Percentiles rank a stretch among this genome's conserved stretches.
phyloP scores from a whole-genome alignment of 2,329 filamentous ascomycete genomes.

The Cladosporium sp. region DNA sequence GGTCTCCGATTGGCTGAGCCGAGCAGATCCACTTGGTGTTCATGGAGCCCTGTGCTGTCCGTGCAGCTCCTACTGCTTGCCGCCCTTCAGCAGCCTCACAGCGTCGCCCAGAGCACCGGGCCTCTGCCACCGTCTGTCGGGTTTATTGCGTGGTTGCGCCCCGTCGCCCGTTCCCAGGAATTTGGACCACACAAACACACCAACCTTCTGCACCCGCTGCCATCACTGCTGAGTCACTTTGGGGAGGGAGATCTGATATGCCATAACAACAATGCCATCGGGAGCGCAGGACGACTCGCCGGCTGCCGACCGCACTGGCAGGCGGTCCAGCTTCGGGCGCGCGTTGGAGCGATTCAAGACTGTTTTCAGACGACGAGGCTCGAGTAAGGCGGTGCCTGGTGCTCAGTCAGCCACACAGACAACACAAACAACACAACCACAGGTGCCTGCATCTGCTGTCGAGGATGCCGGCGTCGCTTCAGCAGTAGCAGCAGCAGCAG shows the following conservation, averaged over 20 bases:
- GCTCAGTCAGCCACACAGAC: background rate
- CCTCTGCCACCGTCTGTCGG: constrained; percentile 10
- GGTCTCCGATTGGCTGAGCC: background rate
- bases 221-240: background rate
- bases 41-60: background rate
- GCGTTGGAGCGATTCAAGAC: constrained; percentile 22
- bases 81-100: constrained; percentile 6
- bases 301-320: background rate
- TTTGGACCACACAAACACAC: background rate
- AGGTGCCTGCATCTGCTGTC: background rate
- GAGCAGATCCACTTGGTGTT: background rate
- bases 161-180: constrained; percentile 1
- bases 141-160: constrained; percentile 9
- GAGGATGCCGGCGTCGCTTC: constrained; percentile 5
- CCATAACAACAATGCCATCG: constrained; percentile 1
- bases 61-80: constrained; percentile 3
- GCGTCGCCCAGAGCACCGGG: constrained; percentile 1
- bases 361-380: constrained; percentile 19
- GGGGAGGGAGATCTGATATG: background rate
- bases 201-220: background rate
- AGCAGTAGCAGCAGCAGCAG: constrained; percentile 1
- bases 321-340: constrained; percentile 23
- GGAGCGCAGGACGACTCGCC: constrained; percentile 12
- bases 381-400: constrained; percentile 12
- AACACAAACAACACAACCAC: background rate